phyloP scores from a whole-genome alignment of 2,329 filamentous ascomycete genomes.

The Tolypocladium pustulatum region DNA sequence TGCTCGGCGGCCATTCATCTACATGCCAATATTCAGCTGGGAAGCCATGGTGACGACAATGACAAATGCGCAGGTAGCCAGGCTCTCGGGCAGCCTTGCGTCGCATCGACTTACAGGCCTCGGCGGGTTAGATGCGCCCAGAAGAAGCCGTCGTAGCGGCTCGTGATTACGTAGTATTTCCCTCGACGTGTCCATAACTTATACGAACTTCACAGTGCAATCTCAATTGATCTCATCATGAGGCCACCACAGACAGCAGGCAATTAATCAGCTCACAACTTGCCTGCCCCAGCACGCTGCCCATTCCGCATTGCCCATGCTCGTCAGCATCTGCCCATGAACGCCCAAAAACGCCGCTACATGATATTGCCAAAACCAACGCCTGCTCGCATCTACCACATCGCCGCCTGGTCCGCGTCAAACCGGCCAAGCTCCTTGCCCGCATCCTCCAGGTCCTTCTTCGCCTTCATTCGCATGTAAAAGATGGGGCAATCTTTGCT shows the following conservation, averaged over 20 bases:
- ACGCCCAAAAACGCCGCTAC: neutral
- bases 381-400: conserved; percentile 29
- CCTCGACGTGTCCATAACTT: neutral
- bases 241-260: neutral
- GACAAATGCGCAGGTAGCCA: neutral
- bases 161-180: neutral
- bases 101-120: too few relatives aligned
- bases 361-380: neutral
- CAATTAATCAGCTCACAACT: neutral
- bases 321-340: neutral
- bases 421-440: conserved; percentile 85
- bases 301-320: neutral
- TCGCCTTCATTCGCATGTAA: conserved; percentile 99
- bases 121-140: neutral
- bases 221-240: neutral
- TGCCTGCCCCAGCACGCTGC: neutral
- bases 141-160: neutral
- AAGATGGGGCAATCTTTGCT: conserved; percentile 97
- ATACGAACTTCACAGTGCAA: neutral
- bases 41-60: neutral
- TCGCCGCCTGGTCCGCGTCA: conserved; percentile 69
- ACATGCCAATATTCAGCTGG: neutral
- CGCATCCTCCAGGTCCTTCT: conserved; percentile 95
- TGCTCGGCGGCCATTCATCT: neutral
- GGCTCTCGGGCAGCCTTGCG: neutral